These are phyloP conservation scores for Aaosphaeria arxii DNA, from an alignment of 2,329 filamentous ascomycete species.

Conservation along the genomic window DNA sequence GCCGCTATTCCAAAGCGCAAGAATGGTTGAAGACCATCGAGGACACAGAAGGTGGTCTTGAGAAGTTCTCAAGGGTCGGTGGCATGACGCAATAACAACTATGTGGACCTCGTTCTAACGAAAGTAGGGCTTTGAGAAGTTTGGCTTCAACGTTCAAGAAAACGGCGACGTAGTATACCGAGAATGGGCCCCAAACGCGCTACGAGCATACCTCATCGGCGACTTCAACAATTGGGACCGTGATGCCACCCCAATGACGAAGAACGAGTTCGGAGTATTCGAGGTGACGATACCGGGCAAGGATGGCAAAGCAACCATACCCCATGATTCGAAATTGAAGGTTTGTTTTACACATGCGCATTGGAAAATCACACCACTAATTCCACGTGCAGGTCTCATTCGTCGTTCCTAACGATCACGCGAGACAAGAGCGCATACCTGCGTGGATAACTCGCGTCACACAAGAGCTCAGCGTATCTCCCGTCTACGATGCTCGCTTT, in stretches of 20 bases:
- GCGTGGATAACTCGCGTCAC: conserved; percentile 98
- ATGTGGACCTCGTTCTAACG: neutral
- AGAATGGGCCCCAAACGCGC: conserved; percentile 94
- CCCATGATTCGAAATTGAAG: conserved; percentile 96
- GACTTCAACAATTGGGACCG: conserved; percentile 96
- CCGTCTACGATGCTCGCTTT: conserved; percentile 90
- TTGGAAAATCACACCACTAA: conserved; percentile 1
- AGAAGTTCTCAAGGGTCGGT: conserved; percentile 83
- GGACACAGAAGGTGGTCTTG: conserved; percentile 78
- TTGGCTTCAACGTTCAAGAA: conserved; percentile 76
- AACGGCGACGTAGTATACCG: conserved; percentile 86
- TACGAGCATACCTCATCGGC: conserved; percentile 80
- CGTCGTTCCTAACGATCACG: conserved; percentile 71
- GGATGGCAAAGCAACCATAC: conserved; percentile 73
- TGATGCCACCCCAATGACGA: conserved; percentile 81
- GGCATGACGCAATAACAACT: neutral
- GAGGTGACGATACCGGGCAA: conserved; percentile 73
- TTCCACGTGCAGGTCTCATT: conserved; percentile 67
- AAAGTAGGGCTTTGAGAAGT: conserved; percentile 74
- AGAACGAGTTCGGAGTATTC: conserved; percentile 81
- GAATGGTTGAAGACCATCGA: conserved; percentile 85
- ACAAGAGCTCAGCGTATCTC: conserved; percentile 84
- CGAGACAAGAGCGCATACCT: conserved; percentile 78
- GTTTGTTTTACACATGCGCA: conserved; percentile 45
- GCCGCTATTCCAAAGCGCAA: conserved; percentile 75